Evolutionary conservation across 176 grass and related monocot genomes (phyloP).

Genomic region (Secale cereale): DNA sequence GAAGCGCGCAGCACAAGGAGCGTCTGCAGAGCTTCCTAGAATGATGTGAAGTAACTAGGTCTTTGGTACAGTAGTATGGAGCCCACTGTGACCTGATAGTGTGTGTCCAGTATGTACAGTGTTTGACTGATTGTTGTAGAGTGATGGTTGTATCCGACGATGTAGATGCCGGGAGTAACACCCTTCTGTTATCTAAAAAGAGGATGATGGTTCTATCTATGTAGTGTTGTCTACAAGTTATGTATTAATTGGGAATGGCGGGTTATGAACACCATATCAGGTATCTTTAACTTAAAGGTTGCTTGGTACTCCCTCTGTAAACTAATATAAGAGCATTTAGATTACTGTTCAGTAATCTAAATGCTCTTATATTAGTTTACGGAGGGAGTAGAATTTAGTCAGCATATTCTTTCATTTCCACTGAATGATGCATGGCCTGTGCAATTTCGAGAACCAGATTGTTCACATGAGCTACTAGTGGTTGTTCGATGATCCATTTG

Average conservation of each 20-base stretch:
- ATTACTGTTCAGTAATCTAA: too few species aligned
- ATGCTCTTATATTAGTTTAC: too few species aligned
- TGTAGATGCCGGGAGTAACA: neutral
- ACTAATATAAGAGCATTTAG: too few species aligned
- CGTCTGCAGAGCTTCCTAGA: neutral
- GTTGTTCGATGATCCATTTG: neutral
- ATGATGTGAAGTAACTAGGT: constrained; percentile 21
- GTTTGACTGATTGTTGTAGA: constrained; percentile 2
- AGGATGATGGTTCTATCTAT: constrained; percentile 9
- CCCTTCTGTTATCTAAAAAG: neutral
- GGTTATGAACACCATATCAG: neutral
- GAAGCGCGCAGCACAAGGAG: neutral
- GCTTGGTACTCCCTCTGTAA: too few species aligned
- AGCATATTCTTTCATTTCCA: neutral
- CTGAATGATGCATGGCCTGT: neutral
- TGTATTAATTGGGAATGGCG: neutral
- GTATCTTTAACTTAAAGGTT: neutral
- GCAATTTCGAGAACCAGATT: neutral
- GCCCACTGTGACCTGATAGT: constrained; percentile 14
- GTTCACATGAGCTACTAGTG: neutral
- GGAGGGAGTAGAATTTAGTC: constrained; percentile 10
- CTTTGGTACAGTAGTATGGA: constrained; percentile 1
- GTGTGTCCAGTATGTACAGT: constrained; percentile 24
- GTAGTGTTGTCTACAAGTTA: constrained; percentile 14
- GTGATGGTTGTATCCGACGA: constrained; percentile 5